Conservation (phyloP, 371 early-diverging fungal species). For the Fennellomyces sp. region DNA sequence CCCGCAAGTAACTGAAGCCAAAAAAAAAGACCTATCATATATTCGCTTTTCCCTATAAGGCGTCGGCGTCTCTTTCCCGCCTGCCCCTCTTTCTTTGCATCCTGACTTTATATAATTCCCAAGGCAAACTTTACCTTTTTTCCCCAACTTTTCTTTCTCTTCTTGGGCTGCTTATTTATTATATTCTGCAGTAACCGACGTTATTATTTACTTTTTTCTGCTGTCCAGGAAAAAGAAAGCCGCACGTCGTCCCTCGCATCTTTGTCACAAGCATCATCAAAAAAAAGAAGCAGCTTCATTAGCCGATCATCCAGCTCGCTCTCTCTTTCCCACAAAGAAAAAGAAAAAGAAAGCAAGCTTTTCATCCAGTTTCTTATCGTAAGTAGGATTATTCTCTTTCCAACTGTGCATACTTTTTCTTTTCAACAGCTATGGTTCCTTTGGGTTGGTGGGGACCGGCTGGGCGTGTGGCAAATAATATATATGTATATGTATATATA, state of each 20-base stretch:
- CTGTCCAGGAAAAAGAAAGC: no score
- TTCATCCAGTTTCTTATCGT: background rate
- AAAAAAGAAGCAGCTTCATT: background rate
- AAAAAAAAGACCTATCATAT: background rate
- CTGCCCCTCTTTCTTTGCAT: slow-evolving; percentile 1
- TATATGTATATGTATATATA: background rate
- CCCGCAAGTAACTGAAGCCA: background rate
- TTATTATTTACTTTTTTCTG: slow-evolving; percentile 5
- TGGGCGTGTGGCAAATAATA: background rate
- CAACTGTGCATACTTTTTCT: background rate
- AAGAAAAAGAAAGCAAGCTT: background rate
- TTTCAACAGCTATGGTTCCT: background rate
- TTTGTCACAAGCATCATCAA: background rate
- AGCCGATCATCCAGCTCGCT: background rate
- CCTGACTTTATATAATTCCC: background rate
- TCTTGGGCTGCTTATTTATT: background rate
- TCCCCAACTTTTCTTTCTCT: background rate
- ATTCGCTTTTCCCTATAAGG: no score
- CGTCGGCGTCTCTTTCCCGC: background rate
- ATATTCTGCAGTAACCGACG: slow-evolving; percentile 3
- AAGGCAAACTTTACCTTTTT: background rate
- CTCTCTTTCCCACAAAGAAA: no score
- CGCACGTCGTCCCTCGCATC: no score
- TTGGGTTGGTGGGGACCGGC: no score
- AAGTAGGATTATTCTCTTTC: background rate